phyloP scores from a whole-genome alignment of 1,284 basidiomycete species.

The Tilletia caries region DNA sequence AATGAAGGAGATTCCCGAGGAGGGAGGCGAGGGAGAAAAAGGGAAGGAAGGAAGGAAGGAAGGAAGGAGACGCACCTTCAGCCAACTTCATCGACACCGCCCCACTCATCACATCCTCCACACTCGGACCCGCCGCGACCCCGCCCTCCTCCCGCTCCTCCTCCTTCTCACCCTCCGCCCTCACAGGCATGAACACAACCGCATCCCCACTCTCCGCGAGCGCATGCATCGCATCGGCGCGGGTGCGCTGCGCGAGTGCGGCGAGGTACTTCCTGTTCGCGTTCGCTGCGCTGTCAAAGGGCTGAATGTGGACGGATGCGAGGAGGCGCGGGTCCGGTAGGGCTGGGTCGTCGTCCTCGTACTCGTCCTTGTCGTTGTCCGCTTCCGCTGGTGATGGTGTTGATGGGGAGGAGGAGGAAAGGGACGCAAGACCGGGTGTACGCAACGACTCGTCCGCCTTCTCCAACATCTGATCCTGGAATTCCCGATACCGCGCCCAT shows the following conservation, averaged over 20 bases:
- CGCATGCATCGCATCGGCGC: not conserved
- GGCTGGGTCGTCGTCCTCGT: not conserved
- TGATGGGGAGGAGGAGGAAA: not conserved
- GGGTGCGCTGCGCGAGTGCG: not conserved
- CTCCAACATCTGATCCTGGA: not conserved
- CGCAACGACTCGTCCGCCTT: no score
- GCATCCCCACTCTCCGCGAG: not conserved
- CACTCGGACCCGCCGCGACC: no score
- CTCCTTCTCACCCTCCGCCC: not conserved
- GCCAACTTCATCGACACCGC: not conserved
- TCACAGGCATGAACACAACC: not conserved
- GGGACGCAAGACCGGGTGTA: no score
- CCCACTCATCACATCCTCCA: not conserved
- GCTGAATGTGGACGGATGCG: not conserved
- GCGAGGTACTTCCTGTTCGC: constrained; percentile 5
- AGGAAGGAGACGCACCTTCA: not conserved
- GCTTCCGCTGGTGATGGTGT: not conserved
- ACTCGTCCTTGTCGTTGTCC: not conserved
- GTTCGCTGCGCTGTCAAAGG: not conserved
- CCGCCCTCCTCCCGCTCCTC: not conserved
- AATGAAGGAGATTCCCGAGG: not conserved
- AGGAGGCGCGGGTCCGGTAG: not conserved
- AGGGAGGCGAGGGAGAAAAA: not conserved
- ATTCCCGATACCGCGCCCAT: not conserved
- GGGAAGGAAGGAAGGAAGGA: not conserved